A percentile compares a stretch with the other conserved stretches of the same genome.
phyloP scores from a whole-genome alignment of 306 rosid species.

The Trifolium subterraneum region DNA sequence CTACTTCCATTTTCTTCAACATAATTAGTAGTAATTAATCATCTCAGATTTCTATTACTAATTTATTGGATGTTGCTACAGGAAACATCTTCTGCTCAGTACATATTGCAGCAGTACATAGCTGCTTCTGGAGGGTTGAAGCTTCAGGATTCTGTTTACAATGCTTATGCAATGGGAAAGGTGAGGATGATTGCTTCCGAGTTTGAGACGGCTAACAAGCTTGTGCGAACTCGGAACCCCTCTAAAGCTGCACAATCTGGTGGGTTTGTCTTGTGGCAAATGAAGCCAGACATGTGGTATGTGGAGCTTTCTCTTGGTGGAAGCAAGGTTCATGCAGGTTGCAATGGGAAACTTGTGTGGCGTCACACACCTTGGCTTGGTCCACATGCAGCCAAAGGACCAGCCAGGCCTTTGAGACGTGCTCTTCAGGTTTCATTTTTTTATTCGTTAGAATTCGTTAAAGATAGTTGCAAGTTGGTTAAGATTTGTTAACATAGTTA shows the following conservation, averaged over 20 bases:
- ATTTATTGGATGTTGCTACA: constrained; percentile 46
- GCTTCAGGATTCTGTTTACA: constrained; percentile 78
- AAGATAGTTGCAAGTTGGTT: background rate
- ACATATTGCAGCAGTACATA: constrained; percentile 91
- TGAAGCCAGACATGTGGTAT: constrained; percentile 99
- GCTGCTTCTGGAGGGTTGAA: constrained; percentile 95
- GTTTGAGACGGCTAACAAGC: constrained; percentile 88
- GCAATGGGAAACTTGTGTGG: constrained; percentile 95
- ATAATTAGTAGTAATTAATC: background rate
- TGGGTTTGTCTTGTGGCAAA: constrained; percentile 97
- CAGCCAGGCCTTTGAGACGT: constrained; percentile 90
- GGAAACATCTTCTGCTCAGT: constrained; percentile 97
- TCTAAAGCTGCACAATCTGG: constrained; percentile 86
- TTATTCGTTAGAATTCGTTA: background rate
- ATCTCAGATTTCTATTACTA: background rate
- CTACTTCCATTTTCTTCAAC: background rate
- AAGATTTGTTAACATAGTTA: background rate
- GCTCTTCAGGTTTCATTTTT: constrained; percentile 74
- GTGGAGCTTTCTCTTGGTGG: constrained; percentile 98
- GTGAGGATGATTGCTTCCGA: constrained; percentile 95
- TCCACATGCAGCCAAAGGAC: constrained; percentile 96
- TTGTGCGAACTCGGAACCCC: constrained; percentile 66
- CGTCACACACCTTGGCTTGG: constrained; percentile 99
- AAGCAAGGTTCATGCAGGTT: constrained; percentile 98
- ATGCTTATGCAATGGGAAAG: constrained; percentile 97